Conservation (phyloP, 2,329 filamentous ascomycete species). For the Claviceps paspali region DNA sequence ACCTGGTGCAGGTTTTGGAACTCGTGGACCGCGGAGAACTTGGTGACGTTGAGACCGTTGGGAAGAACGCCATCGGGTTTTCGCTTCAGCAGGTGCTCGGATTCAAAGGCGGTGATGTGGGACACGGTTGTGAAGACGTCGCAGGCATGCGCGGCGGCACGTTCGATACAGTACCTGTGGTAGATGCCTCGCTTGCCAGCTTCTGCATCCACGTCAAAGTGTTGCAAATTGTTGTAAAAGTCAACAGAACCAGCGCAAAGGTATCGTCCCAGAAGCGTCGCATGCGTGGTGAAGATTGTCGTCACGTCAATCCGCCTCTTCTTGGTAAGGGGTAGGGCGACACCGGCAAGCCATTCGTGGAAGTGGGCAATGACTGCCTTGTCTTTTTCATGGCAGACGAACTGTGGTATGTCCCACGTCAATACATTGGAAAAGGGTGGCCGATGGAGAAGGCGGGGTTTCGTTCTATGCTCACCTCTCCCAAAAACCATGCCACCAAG, state of each 20-base stretch:
- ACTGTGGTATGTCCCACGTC: conserved; percentile 34
- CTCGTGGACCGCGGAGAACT: conserved; percentile 96
- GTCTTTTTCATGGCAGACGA: conserved; percentile 81
- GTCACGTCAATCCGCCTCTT: conserved; percentile 92
- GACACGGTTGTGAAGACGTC: conserved; percentile 99
- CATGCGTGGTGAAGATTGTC: conserved; percentile 97
- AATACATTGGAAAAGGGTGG: neutral
- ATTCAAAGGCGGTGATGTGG: conserved; percentile 96
- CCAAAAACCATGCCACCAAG: conserved; percentile 92
- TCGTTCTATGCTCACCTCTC: conserved; percentile 51
- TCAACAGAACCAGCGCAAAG: conserved; percentile 95
- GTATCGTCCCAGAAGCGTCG: conserved; percentile 86
- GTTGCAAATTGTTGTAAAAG: conserved; percentile 97
- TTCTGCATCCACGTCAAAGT: conserved; percentile 91
- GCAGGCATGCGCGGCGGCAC: conserved; percentile 75
- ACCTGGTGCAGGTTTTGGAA: conserved; percentile 97
- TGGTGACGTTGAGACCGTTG: conserved; percentile 91
- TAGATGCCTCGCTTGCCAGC: conserved; percentile 97
- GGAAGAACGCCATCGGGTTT: conserved; percentile 94
- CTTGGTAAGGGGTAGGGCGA: conserved; percentile 80
- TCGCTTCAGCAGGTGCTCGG: conserved; percentile 90
- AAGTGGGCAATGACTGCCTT: conserved; percentile 94
- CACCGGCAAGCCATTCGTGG: conserved; percentile 95
- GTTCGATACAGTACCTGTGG: conserved; percentile 95
- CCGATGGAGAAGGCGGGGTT: neutral